Base-by-base conservation (phyloP, 192 early-diverging fungal genomes). In the Piromyces finnis region DNA sequence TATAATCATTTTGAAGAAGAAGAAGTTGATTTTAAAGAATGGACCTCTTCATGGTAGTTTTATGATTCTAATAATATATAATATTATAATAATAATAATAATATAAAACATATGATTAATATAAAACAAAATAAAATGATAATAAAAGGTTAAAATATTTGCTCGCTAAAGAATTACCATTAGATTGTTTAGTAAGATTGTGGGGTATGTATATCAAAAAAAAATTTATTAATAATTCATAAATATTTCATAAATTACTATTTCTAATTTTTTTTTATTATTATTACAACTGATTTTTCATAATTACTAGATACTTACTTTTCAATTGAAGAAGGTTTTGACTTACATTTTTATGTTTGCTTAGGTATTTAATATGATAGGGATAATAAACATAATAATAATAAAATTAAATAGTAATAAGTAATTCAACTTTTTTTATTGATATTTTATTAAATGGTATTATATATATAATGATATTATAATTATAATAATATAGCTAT, bases 1-100 rank as follows among this genome's bases (percentile, higher is more conserved):
- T 96, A 96, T 82, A 94, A 90, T 83, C 95, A 94, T 85, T 97
- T 97, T 89, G 94, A 96, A 83, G 96, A 97, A 79, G 96, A 97
- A 79, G 95, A 97, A 83, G 92, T 96, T 32, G 91, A 95, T 79
- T 88, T 94, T 37, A 92, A 93, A 83, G 95, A 95, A 81, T 95
- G 93, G 90, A 91, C 91, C 9, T 90, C 92, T 26, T 93, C 94
- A 18, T 95, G 94, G 91, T 88, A 68, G 3, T n/a, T 14, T 14
- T 14, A 37, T 15, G 13, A 37, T 37, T 32, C 5, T 6, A 32
- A 32, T 32, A 32, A 32, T 6, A 32, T 6, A 32, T 32, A 32
- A 32, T 32, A 32, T 6, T 32, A 32, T 32, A 6, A 9, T 6
- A 6, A 32, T 32, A 32, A 32, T 32, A 32, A 32, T 32, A 32